Percentiles rank a stretch among this genome's conserved stretches.
Conservation (phyloP, 2,329 filamentous ascomycete species). For the Drechmeria coniospora region DNA sequence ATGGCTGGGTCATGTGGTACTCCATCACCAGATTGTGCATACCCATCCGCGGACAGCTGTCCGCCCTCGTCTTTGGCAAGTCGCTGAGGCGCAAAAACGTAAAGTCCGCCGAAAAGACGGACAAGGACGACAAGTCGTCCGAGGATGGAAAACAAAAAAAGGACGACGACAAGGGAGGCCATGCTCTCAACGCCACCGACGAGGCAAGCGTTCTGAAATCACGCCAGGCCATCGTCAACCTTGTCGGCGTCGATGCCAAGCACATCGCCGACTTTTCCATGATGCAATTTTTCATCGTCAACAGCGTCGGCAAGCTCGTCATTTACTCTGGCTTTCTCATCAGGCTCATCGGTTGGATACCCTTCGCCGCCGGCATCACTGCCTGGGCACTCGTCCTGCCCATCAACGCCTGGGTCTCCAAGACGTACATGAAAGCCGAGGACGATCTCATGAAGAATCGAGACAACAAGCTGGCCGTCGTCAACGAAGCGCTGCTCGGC, state of each 20-base stretch:
- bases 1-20: conserved; percentile 52
- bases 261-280: conserved; percentile 54
- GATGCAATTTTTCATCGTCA: conserved; percentile 50
- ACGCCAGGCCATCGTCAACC: conserved; percentile 58
- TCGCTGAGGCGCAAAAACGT: conserved; percentile 64
- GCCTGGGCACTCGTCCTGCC: conserved; percentile 51
- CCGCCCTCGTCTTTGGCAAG: conserved; percentile 61
- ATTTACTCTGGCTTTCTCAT: conserved; percentile 52
- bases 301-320: conserved; percentile 44
- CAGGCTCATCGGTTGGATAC: conserved; percentile 56
- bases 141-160: conserved; percentile 13
- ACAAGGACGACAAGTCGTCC: conserved; percentile 14
- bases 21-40: conserved; percentile 47
- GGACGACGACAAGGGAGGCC: conserved; percentile 27
- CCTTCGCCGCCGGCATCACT: conserved; percentile 48
- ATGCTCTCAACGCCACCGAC: conserved; percentile 36
- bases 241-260: conserved; percentile 61
- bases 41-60: conserved; percentile 53
- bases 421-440: conserved; percentile 47
- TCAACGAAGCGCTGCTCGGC: conserved; percentile 63
- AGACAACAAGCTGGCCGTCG: conserved; percentile 58
- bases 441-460: conserved; percentile 59
- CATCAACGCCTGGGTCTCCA: conserved; percentile 52
- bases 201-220: conserved; percentile 33
- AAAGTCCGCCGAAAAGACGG: conserved; percentile 41